phyloP scores from a whole-genome alignment of 164 flowering plant species.

The Stephania yunnanensis region DNA sequence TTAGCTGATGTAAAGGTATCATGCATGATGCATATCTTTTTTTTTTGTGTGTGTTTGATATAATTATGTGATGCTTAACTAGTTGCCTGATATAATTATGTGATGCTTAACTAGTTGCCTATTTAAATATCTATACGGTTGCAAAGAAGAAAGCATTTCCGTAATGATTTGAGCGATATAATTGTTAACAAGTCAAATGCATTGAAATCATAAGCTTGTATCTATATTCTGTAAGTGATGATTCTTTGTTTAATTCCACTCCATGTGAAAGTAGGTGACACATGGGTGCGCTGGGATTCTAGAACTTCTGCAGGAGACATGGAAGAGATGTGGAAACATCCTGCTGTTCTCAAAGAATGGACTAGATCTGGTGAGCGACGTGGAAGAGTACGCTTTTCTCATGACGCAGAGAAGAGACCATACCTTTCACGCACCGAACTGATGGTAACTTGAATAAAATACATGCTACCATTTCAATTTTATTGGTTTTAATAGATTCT shows the following conservation, averaged over 20 bases:
- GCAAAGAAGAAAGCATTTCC: too few species aligned
- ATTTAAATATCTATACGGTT: not conserved
- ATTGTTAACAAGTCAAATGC: too few species aligned
- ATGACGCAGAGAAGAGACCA: slow-evolving; percentile 54
- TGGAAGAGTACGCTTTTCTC: slow-evolving; percentile 73
- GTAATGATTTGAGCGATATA: too few species aligned
- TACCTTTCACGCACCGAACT: slow-evolving; percentile 73
- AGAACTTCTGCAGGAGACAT: slow-evolving; percentile 72
- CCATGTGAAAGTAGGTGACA: slow-evolving; percentile 27
- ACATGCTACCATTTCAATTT: not conserved
- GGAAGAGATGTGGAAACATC: slow-evolving; percentile 77
- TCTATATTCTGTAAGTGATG: not conserved
- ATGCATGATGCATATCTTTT: not conserved
- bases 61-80: not conserved
- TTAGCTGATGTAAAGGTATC: not conserved
- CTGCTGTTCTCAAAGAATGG: slow-evolving; percentile 69
- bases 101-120: not conserved
- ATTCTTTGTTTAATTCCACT: slow-evolving; percentile 7
- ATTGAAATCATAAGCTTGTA: not conserved
- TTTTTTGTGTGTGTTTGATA: too few species aligned
- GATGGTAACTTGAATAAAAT: slow-evolving; percentile 35
- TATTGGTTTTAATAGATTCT: not conserved
- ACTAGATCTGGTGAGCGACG: slow-evolving; percentile 58
- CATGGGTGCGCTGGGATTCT: slow-evolving; percentile 59
- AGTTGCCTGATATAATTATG: not conserved